phyloP scores from a whole-genome alignment of 768 basidiomycete genomes.

The Leccinellum albellum region DNA sequence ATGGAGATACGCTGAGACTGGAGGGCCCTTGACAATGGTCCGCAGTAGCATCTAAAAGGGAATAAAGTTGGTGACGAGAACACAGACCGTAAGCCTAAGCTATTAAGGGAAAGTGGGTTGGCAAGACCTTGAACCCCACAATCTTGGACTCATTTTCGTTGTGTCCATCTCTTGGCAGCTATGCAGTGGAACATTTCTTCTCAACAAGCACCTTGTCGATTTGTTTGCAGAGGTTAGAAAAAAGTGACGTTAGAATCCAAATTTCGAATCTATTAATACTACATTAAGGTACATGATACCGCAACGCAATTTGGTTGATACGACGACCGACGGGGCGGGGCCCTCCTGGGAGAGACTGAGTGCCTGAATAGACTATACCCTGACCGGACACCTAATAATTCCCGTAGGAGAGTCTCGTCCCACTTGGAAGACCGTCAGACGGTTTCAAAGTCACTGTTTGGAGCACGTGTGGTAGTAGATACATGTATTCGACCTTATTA shows the following conservation, averaged over 20 bases:
- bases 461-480: slow-evolving; percentile 24
- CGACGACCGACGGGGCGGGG: slow-evolving; percentile 1
- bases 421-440: background rate
- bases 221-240: background rate
- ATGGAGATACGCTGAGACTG: background rate
- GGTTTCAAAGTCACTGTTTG: slow-evolving; percentile 1
- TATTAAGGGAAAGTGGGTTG: background rate
- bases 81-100: background rate
- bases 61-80: background rate
- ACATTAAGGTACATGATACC: background rate
- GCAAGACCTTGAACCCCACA: background rate
- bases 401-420: background rate
- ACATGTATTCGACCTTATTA: slow-evolving; percentile 30
- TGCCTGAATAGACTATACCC: background rate
- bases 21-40: background rate
- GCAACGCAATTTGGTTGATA: slow-evolving; percentile 2
- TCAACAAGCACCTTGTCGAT: background rate
- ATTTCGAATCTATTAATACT: background rate
- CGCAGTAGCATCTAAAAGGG: background rate
- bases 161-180: background rate
- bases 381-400: background rate
- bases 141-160: background rate
- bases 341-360: slow-evolving; percentile 1
- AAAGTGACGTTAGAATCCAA: background rate
- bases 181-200: background rate